phyloP scores from a whole-genome alignment of 1,139 yeast genomes.

The Barnettozyma hawaiiensis region DNA sequence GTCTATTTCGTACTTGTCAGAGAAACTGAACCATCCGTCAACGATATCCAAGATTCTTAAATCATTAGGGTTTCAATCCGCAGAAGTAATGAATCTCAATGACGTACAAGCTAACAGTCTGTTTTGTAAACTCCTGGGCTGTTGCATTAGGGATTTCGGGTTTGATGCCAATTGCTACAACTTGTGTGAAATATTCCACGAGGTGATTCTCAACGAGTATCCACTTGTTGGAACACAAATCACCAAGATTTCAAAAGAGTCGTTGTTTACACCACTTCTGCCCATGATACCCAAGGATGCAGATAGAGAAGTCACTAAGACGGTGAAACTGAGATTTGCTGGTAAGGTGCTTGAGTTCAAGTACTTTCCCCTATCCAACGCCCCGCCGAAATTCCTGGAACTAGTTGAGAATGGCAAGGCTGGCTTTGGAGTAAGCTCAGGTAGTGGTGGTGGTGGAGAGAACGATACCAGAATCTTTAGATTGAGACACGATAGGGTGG shows the following conservation, averaged over 20 bases:
- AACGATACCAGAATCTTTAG: slow-evolving; percentile 28
- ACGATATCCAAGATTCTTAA: slow-evolving; percentile 46
- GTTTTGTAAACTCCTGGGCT: slow-evolving; percentile 58
- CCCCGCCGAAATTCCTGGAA: slow-evolving; percentile 67
- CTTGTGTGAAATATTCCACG: slow-evolving; percentile 62
- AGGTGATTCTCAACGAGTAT: slow-evolving; percentile 54
- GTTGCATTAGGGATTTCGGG: slow-evolving; percentile 73
- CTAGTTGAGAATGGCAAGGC: slow-evolving; percentile 62
- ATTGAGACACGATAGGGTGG: slow-evolving; percentile 15
- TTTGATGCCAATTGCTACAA: slow-evolving; percentile 61
- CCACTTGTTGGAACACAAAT: slow-evolving; percentile 51
- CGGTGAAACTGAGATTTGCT: slow-evolving; percentile 41
- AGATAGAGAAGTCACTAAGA: slow-evolving; percentile 26
- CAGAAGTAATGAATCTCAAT: slow-evolving; percentile 29
- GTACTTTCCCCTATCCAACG: slow-evolving; percentile 51
- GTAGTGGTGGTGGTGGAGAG: slow-evolving; percentile 24
- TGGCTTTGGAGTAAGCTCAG: slow-evolving; percentile 50
- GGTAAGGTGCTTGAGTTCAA: slow-evolving; percentile 46
- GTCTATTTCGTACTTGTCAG: slow-evolving; percentile 51
- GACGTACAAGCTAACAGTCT: slow-evolving; percentile 22
- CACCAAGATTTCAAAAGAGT: slow-evolving; percentile 24
- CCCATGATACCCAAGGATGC: slow-evolving; percentile 24
- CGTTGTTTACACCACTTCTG: slow-evolving; percentile 20
- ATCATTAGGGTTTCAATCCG: slow-evolving; percentile 38
- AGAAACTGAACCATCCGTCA: slow-evolving; percentile 41